Percentiles rank a stretch among this genome's conserved stretches.
Conservation (phyloP, 2,329 filamentous ascomycete genomes). For the Beauveria australis region DNA sequence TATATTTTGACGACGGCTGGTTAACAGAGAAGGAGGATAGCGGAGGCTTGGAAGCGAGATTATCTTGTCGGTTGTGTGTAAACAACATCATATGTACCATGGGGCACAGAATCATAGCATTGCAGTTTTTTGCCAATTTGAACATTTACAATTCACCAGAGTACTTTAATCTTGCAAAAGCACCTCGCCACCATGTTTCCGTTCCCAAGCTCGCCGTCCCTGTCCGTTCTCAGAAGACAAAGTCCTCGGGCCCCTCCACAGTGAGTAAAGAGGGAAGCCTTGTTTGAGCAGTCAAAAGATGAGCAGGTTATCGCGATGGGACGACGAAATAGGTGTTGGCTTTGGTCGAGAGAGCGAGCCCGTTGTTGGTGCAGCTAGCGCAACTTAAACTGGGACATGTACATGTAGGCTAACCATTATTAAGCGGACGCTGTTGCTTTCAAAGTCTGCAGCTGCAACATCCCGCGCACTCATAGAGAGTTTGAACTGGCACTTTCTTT, state of each 20-base stretch:
- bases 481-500: not conserved
- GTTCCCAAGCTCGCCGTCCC: too few species aligned
- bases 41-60: too few species aligned
- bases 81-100: not conserved
- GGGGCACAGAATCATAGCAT: not conserved
- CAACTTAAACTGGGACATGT: not conserved
- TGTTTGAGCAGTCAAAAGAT: too few species aligned
- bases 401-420: not conserved
- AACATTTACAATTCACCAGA: not conserved
- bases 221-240: too few species aligned
- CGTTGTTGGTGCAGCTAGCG: not conserved
- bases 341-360: too few species aligned
- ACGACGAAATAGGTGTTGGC: too few species aligned
- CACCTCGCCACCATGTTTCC: too few species aligned
- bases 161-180: too few species aligned
- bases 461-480: not conserved
- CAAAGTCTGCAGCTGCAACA: not conserved
- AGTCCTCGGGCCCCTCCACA: too few species aligned
- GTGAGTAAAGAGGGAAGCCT: too few species aligned
- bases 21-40: conserved; percentile 16
- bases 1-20: conserved; percentile 44
- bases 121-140: not conserved
- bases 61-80: not conserved
- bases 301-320: too few species aligned
- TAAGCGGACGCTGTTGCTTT: conserved; percentile 4